Base-by-base conservation (phyloP, 2,329 filamentous ascomycete genomes). In the Parafenestella ontariensis region DNA sequence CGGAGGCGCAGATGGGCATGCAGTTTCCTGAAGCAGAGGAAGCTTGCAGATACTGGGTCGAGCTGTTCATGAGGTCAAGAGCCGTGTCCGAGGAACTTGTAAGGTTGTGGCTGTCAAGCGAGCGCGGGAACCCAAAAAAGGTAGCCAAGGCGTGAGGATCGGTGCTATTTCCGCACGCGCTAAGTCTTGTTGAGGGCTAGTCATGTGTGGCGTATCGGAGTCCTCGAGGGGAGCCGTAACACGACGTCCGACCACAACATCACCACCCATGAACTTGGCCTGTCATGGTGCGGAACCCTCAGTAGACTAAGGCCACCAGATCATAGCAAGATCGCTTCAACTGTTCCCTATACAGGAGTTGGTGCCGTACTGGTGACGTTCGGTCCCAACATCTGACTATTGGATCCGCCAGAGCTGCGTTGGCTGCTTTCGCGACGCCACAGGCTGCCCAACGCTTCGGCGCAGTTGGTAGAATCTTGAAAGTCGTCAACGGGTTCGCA, bases 201-300 rank as follows among this genome's bases (percentile, higher is more conserved):
- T 20, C 54, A n/a, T 28, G 21, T 55, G 55, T 55, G 64, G 51
- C 47, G 53, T 53, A n/a, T 45, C 69, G 68, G 69, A 69, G 29
- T 53, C 60, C 49, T 45, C 52, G 55, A 66, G 69, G 69, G 65
- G 69, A 69, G 49, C 68, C 68, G 69, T n/a, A 49, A 44, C 24
- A 37, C 59, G 59, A 55, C 52, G 56, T 46, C 53, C 52, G 57
- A 51, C 52, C 34, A 56, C 54, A 48, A 51, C 60, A 64, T 60
- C 56, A 59, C 52, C 33, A 46, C 49, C 52, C 49, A 29, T 23
- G 17, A 31, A 40, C 15, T 50, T 44, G 47, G 44, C 60, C 62
- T 61, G 44, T 58, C 40, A 60, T 39, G 52, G 40, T 17, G 40
- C 41, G 18, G 39, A 17, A 15, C 8, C 31, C 37, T 4, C 36